phyloP scores from a whole-genome alignment of 2,329 filamentous ascomycete genomes.

The Exophiala aquamarina region DNA sequence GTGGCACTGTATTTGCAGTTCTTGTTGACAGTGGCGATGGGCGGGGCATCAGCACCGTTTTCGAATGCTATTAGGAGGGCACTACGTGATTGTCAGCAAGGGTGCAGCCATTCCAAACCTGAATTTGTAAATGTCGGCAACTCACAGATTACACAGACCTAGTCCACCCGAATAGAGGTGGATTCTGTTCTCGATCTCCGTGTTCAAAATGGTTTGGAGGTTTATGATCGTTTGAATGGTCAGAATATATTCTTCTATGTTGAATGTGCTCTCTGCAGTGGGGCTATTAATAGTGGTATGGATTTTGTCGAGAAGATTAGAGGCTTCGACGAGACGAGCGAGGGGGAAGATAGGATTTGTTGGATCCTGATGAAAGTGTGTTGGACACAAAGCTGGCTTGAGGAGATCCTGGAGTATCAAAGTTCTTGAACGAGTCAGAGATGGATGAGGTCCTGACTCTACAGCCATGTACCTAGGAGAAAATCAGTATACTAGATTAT shows the following conservation, averaged over 20 bases:
- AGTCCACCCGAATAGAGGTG: slow-evolving; percentile 2
- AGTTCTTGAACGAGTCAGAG: slow-evolving; percentile 5
- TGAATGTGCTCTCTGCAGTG: background rate
- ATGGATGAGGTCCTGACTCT: slow-evolving; percentile 2
- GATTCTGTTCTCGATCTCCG: background rate
- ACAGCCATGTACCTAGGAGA: slow-evolving; percentile 7
- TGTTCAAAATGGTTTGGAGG: no score
- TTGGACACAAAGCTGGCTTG: background rate
- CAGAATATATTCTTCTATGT: slow-evolving; percentile 1
- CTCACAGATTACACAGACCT: slow-evolving; percentile 1
- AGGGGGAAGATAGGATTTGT: background rate
- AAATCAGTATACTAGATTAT: no score
- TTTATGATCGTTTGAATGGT: no score
- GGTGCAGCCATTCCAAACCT: no score
- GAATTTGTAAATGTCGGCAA: no score
- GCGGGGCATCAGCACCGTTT: background rate
- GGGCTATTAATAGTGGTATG: no score
- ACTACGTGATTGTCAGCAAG: no score
- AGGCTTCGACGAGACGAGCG: background rate
- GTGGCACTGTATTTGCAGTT: background rate
- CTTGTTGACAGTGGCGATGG: background rate
- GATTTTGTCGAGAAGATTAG: background rate
- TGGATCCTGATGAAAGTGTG: no score
- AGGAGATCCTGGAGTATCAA: background rate
- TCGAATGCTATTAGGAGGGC: background rate